Evolutionary conservation across 2,329 filamentous ascomycete species (phyloP).

Genomic region (Pseudophaeomoniella oleicola): DNA sequence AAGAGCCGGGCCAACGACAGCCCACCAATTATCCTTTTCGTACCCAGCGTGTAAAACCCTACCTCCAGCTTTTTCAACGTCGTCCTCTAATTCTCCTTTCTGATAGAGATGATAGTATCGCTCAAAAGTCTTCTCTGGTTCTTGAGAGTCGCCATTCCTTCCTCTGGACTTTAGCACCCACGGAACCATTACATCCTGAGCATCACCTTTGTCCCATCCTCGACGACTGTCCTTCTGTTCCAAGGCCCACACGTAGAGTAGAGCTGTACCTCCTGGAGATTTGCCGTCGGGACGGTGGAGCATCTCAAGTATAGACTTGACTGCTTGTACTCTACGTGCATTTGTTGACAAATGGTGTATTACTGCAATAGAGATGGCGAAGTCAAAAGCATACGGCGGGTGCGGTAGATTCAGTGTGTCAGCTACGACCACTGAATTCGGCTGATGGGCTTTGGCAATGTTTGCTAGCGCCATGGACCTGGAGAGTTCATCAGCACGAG

Average conservation of each 20-base stretch:
- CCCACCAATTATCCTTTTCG: constrained; percentile 99
- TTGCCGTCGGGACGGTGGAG: constrained; percentile 26
- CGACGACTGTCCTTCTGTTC: constrained; percentile 78
- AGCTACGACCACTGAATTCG: constrained; percentile 59
- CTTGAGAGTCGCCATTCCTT: constrained; percentile 9
- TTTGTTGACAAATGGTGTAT: constrained; percentile 82
- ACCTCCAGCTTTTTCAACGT: constrained; percentile 62
- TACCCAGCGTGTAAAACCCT: constrained; percentile 67
- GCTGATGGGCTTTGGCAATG: constrained; percentile 42
- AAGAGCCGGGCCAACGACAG: constrained; percentile 41
- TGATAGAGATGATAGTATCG: constrained; percentile 91
- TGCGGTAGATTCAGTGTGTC: constrained; percentile 78
- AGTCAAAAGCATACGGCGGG: constrained; percentile 52
- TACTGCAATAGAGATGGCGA: constrained; percentile 87
- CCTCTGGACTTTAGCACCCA: constrained; percentile 56
- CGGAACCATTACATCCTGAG: constrained; percentile 88
- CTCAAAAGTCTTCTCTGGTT: constrained; percentile 48
- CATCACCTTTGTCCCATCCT: constrained; percentile 71
- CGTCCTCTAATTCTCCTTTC: constrained; percentile 70
- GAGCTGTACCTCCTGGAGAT: constrained; percentile 42
- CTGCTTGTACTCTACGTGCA: constrained; percentile 55
- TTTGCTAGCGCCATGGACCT: constrained; percentile 44
- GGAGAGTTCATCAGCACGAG: constrained; percentile 6
- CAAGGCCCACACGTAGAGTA: constrained; percentile 90
- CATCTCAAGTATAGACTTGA: constrained; percentile 55